Base-by-base conservation (phyloP, 1,284 basidiomycete species). In the Termitomyces sp. region DNA sequence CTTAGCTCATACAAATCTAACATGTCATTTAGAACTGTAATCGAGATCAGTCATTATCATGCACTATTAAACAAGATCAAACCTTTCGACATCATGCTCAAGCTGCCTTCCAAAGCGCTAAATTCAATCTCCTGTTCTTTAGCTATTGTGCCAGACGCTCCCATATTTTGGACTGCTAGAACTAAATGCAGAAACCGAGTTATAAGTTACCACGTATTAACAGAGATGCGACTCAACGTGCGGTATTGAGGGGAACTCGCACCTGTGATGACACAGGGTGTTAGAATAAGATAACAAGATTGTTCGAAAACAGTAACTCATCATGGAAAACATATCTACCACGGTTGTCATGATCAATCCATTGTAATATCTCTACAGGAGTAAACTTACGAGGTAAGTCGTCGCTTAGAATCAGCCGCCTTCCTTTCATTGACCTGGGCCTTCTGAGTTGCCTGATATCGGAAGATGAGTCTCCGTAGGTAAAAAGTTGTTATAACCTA, bases 31-130 rank as follows among this genome's bases (percentile, higher is more conserved):
- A 94, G 72, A 0, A 96, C 92, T 84, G 39, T 24, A 15, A 39
- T 44, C 31, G 21, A 38, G 28, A n/a, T 47, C 31, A 50, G 33
- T 13, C 6, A 39, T 17, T 1, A 19, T 39, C 12, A 4, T 39
- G 17, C n/a, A 30, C 26, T 5, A 28, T 19, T 7, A 19, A 12
- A 38, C 24, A 19, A 17, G 30, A 36, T 7, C 61, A 34, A 42
- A 81, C 85, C 86, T 76, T 90, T 90, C n/a, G 86, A 86, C 88
- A 93, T 95, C 88, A 94, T 92, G 57, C 82, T 86, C 54, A 95
- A 71, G 66, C 87, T 90, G 2, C 89, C 89, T 63, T 88, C 86
- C 21, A 95, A 76, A 5, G 90, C 90, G 59, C 80, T 82, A 66
- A 90, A 90, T 68, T 93, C 91, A 45, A 92, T 80, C 59, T 88